These are phyloP conservation scores for Ehretia macrophylla DNA, from an alignment of 257 asterid species.

Conservation along the genomic window DNA sequence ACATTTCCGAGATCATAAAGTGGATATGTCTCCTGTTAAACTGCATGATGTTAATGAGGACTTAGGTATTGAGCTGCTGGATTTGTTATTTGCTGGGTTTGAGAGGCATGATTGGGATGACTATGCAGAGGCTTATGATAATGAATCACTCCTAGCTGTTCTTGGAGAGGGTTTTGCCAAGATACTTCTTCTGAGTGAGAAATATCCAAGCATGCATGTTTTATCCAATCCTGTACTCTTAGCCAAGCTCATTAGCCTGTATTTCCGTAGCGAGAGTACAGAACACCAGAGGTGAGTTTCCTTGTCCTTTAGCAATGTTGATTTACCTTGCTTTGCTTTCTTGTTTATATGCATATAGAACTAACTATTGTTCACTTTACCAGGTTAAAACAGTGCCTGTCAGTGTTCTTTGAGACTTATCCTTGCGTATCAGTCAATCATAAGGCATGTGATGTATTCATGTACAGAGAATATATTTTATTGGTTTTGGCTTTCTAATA, in stretches of 20 bases:
- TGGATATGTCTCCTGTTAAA: slow-evolving; percentile 26
- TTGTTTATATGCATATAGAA: slow-evolving; percentile 10
- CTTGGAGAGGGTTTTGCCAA: slow-evolving; percentile 93
- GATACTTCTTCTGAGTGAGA: slow-evolving; percentile 71
- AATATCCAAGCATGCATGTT: slow-evolving; percentile 41
- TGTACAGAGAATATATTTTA: not conserved
- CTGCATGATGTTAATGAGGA: slow-evolving; percentile 46
- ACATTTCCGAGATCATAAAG: slow-evolving; percentile 33
- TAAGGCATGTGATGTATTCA: slow-evolving; percentile 45
- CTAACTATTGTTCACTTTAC: slow-evolving; percentile 19
- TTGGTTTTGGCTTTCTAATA: not conserved
- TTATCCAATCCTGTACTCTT: slow-evolving; percentile 52
- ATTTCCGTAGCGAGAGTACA: slow-evolving; percentile 51
- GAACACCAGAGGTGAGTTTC: slow-evolving; percentile 53
- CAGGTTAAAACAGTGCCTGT: slow-evolving; percentile 87
- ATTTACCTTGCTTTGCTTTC: slow-evolving; percentile 1
- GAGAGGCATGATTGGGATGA: slow-evolving; percentile 50
- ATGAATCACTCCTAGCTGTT: slow-evolving; percentile 56
- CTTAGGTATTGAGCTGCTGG: slow-evolving; percentile 57
- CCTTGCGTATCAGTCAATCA: slow-evolving; percentile 77
- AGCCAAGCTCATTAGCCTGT: slow-evolving; percentile 65
- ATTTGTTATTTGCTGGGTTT: slow-evolving; percentile 60
- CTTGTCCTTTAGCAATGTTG: slow-evolving; percentile 14
- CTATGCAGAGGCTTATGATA: slow-evolving; percentile 47
- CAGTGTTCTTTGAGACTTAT: slow-evolving; percentile 94